Percentiles rank a stretch among this genome's conserved stretches.
Conservation (phyloP, 2,329 filamentous ascomycete species). For the Pleurostoma richardsiae region DNA sequence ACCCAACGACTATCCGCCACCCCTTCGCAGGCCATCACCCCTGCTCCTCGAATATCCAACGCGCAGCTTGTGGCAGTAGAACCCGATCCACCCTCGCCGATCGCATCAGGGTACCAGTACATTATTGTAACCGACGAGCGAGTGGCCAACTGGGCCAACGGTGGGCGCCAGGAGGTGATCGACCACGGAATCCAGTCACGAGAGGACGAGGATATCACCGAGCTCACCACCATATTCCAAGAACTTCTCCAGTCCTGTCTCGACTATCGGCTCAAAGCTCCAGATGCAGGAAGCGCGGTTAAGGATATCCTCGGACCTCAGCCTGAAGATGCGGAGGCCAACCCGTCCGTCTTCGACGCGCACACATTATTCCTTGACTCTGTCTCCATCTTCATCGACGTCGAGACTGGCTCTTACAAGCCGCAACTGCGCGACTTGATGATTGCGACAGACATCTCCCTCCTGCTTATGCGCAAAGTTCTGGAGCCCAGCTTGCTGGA, state of each 20-base stretch:
- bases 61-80: slow-evolving; percentile 14
- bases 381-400: slow-evolving; percentile 72
- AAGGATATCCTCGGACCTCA: slow-evolving; percentile 66
- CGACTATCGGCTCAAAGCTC: slow-evolving; percentile 60
- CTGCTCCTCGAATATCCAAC: slow-evolving; percentile 9
- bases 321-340: slow-evolving; percentile 42
- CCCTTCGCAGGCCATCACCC: slow-evolving; percentile 12
- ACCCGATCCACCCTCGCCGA: slow-evolving; percentile 26
- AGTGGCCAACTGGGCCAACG: slow-evolving; percentile 61
- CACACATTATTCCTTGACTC: slow-evolving; percentile 77
- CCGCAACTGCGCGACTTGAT: slow-evolving; percentile 62
- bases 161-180: slow-evolving; percentile 63
- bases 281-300: slow-evolving; percentile 66
- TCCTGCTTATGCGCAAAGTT: slow-evolving; percentile 69
- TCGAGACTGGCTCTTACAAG: slow-evolving; percentile 49
- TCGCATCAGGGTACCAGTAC: slow-evolving; percentile 59
- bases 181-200: slow-evolving; percentile 60
- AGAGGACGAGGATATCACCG: slow-evolving; percentile 61
- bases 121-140: slow-evolving; percentile 68
- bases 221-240: slow-evolving; percentile 71
- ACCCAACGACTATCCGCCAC: background rate
- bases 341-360: slow-evolving; percentile 51
- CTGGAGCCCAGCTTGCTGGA: slow-evolving; percentile 77
- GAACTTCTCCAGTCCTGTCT: slow-evolving; percentile 77
- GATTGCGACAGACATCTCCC: slow-evolving; percentile 65